Percentiles rank a stretch among this genome's conserved stretches.
These are phyloP conservation scores for Paramecium sonneborni DNA, from an alignment of 73 alveolate genomes.

Conservation along the genomic window DNA sequence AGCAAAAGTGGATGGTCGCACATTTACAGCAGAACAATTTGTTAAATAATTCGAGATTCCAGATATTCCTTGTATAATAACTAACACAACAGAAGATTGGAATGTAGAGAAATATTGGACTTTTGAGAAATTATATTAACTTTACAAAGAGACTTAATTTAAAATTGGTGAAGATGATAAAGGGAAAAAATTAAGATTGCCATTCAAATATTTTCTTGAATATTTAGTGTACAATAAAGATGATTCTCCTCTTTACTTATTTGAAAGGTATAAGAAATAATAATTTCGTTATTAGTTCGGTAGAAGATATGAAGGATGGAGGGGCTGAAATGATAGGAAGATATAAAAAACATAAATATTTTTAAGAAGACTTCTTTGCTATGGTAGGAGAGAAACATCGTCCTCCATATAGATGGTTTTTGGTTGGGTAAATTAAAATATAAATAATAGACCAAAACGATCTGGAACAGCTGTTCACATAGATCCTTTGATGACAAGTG, in stretches of 20 bases:
- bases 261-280: conserved; percentile 63
- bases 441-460: conserved; percentile 72
- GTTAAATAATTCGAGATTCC: conserved; percentile 73
- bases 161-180: conserved; percentile 87
- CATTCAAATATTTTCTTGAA: conserved; percentile 76
- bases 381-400: conserved; percentile 70
- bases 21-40: conserved; percentile 73
- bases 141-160: conserved; percentile 64
- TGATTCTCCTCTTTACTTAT: conserved; percentile 83
- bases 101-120: conserved; percentile 76
- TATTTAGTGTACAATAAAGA: conserved; percentile 80
- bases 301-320: conserved; percentile 77
- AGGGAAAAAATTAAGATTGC: conserved; percentile 81
- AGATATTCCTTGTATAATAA: conserved; percentile 70
- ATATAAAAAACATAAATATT: conserved; percentile 77
- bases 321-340: conserved; percentile 71
- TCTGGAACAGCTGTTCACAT: conserved; percentile 85
- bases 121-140: conserved; percentile 61
- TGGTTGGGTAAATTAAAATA: conserved; percentile 70
- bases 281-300: conserved; percentile 6
- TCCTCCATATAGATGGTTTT: conserved; percentile 92
- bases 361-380: conserved; percentile 73
- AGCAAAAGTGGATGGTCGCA: conserved; percentile 50
- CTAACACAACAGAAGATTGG: conserved; percentile 74
- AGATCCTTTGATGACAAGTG: conserved; percentile 85